phyloP scores from a whole-genome alignment of 352 stramenopile genomes.

The Phytophthora chlamydospora region DNA sequence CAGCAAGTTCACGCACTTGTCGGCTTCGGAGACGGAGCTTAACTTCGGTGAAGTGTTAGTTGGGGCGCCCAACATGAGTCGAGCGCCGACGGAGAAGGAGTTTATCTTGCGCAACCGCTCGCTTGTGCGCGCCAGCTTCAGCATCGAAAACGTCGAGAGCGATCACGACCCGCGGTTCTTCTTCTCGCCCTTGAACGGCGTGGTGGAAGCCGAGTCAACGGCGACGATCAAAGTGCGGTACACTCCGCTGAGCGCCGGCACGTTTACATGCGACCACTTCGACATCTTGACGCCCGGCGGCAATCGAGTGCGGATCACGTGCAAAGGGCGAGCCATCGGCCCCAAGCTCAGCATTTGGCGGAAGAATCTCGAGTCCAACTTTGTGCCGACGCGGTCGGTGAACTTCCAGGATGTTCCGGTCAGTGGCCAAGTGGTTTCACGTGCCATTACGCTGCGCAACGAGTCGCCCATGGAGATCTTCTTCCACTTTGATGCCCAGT shows the following conservation, averaged over 20 bases:
- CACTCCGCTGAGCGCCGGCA: constrained; percentile 79
- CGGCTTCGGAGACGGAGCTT: constrained; percentile 75
- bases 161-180: constrained; percentile 90
- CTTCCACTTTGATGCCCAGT: constrained; percentile 84
- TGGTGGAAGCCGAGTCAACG: constrained; percentile 79
- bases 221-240: constrained; percentile 81
- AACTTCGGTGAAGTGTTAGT: constrained; percentile 88
- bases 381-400: constrained; percentile 73
- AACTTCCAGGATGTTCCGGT: constrained; percentile 90
- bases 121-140: constrained; percentile 88
- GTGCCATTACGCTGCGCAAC: constrained; percentile 88
- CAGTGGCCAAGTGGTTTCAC: constrained; percentile 57
- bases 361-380: constrained; percentile 79
- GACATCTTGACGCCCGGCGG: constrained; percentile 89
- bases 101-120: constrained; percentile 91
- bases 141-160: constrained; percentile 71
- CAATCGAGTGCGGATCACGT: constrained; percentile 81
- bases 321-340: constrained; percentile 68
- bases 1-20: constrained; percentile 91
- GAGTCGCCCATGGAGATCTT: constrained; percentile 69
- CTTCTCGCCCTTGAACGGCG: constrained; percentile 68
- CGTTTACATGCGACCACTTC: constrained; percentile 92
- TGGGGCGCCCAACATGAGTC: constrained; percentile 47
- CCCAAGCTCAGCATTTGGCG: constrained; percentile 80
- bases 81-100: constrained; percentile 68